Evolutionary conservation across 1,139 yeast genomes (phyloP), one percentile per base, ranked within the genome.

Genomic region (Pichia kudriavzevii): DNA sequence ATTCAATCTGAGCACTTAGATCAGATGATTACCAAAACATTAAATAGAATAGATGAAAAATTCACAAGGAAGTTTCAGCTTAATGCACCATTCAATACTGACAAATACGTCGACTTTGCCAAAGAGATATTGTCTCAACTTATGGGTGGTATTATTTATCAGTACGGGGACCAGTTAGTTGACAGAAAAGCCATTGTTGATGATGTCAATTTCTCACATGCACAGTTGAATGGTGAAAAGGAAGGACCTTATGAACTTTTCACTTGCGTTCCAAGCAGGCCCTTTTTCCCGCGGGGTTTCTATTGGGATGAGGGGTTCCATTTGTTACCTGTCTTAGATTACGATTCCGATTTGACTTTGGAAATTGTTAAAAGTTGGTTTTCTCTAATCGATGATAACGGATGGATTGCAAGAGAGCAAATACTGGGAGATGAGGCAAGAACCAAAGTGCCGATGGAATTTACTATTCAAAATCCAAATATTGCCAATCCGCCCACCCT

Each of bases 271-370:
- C 98, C 98, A 2, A 84, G 95, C 31, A 69, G 98, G 38, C 87
- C 95, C 0, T 84, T 84, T 51, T 91, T 91, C 60, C 97, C 98
- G 7, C 69, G 98, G 44, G 99, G 99, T 0, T 91, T 91, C 53
- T 84, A 84, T 53, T 91, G 99, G 99, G 99, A 93, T 58, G 98
- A 93, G 60, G 99, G 99, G 0, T 91, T 91, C 59, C 95, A 91
- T 56, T 65, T 91, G 43, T 64, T 88, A 26, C 95, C 95, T 4
- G 64, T 91, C 24, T 59, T 84, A 45, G 79, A 80, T 34, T 88
- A 80, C 55, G 98, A 91, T 56, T 72, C 85, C 8, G 95, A 87
- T 52, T 64, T 91, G 30, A 85, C 79, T 0, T 63, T 88, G 41
- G 95, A 85, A 45, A 78, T 91, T 19, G 56, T 87, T 41, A 71